Percentiles rank a stretch among this genome's conserved stretches.
phyloP scores from a whole-genome alignment of 768 basidiomycete species.

The Mrakia gelida region DNA sequence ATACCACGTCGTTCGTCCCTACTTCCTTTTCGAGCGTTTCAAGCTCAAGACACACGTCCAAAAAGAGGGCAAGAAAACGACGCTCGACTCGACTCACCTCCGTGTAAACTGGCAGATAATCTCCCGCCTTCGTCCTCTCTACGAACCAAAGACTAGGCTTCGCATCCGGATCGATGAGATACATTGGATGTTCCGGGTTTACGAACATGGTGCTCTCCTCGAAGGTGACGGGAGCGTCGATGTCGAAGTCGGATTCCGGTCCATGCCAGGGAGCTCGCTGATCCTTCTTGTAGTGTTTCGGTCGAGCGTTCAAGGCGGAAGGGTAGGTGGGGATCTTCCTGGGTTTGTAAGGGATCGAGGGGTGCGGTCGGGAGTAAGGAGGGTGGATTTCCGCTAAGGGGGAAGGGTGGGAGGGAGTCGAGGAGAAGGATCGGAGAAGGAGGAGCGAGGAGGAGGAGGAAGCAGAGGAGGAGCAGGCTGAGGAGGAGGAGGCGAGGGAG shows the following conservation, averaged over 20 bases:
- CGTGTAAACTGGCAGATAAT: conserved; percentile 20
- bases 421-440: too few species aligned
- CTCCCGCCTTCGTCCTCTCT: neutral
- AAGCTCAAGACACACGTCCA: neutral
- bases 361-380: neutral
- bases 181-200: neutral
- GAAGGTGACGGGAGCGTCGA: too few species aligned
- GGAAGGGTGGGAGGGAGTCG: too few species aligned
- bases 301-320: conserved; percentile 1
- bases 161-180: neutral
- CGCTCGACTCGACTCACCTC: neutral
- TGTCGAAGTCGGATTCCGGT: neutral
- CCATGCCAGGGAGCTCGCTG: conserved; percentile 15
- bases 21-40: neutral
- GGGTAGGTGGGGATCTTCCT: neutral
- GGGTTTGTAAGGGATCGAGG: neutral
- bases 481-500: too few species aligned
- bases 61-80: neutral
- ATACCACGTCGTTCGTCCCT: neutral
- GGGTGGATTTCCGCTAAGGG: neutral
- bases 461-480: neutral
- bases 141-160: conserved; percentile 2
- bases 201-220: neutral
- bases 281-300: neutral
- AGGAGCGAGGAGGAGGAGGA: neutral